Evolutionary conservation across 495 filamentous ascomycete species (phyloP), one percentile per base, ranked within the genome.

Genomic region (Aspergillus diversus): DNA sequence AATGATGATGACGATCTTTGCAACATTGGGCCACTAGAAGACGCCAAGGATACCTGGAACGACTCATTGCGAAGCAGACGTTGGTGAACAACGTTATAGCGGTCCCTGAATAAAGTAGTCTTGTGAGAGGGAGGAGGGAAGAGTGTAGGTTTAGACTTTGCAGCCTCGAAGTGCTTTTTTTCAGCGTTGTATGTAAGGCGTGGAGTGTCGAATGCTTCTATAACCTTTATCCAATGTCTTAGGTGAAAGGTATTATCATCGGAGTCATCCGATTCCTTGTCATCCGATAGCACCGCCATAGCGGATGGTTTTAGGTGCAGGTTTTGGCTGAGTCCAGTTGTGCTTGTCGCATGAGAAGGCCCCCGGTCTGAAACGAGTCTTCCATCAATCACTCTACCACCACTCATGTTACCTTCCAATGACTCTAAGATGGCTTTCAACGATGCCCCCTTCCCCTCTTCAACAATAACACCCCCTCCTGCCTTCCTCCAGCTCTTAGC

Each of bases 101-200:
- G 83, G 71, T 97, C 91, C 51, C 93, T 86, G 75, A 97, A 97
- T 49, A 96, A 77, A 11, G 86, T 76, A 8, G 91, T 96, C 67
- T 96, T 97, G 66, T 91, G 89, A 5, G 89, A 85, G 21, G 92
- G 87, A 1, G 87, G 79, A 0, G 95, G 92, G 59, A 98, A 86
- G 37, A 97, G 74, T 0, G 90, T 89, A 15, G 92, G 88, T 61
- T 87, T 89, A 16, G 83, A 83, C 12, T 82, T 79, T 31, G 84
- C 77, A 68, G 83, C 86, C 66, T 97, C 92, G 68, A 99, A 98
- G 69, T 96, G 90, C 70, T 94, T 97, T 79, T 96, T 96, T 21
- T 83, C 81, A 21, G 87, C 82, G 69, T 97, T 97, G 73, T 97
- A 99, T 27, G 87, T 77, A 66, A 94, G 78, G 43, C 92, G 86